Evolutionary conservation across 2,329 filamentous ascomycete species (phyloP).

Genomic region (Cordyceps javanica): DNA sequence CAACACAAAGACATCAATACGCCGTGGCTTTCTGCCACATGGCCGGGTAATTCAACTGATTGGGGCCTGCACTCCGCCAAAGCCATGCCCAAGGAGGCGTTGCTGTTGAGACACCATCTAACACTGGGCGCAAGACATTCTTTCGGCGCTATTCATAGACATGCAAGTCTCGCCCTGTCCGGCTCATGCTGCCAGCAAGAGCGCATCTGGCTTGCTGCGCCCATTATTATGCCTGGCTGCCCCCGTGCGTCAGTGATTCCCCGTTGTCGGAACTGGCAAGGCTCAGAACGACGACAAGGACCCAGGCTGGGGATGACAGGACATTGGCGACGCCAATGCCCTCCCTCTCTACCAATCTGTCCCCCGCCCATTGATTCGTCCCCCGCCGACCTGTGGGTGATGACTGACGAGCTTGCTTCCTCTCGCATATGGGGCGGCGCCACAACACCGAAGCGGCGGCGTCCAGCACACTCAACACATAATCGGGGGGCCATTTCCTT

Average conservation of each 20-base stretch:
- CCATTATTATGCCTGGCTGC: not conserved
- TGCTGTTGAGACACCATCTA: conserved; percentile 3
- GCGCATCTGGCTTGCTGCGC: not conserved
- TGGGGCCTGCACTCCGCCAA: not conserved
- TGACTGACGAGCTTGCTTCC: not conserved
- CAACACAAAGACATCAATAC: not conserved
- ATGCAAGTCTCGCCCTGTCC: conserved; percentile 7
- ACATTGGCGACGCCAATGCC: too few relatives aligned
- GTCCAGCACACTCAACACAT: not conserved
- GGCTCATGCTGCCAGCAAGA: not conserved
- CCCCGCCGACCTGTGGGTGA: not conserved
- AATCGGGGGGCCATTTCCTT: not conserved
- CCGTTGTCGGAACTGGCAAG: not conserved
- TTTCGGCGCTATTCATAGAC: conserved; percentile 12
- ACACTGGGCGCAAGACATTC: not conserved
- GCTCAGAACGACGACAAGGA: too few relatives aligned
- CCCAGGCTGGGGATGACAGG: too few relatives aligned
- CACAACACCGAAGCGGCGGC: conserved; percentile 6
- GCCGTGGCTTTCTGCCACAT: conserved; percentile 4
- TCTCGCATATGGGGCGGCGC: conserved; percentile 10
- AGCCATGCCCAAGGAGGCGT: not conserved
- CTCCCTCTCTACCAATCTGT: too few relatives aligned
- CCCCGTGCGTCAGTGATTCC: not conserved
- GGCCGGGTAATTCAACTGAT: not conserved
- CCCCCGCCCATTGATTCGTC: not conserved